These are phyloP conservation scores for Neckera pumila DNA, from an alignment of 225 moss, liverwort and hornwort species.

Conservation along the genomic window DNA sequence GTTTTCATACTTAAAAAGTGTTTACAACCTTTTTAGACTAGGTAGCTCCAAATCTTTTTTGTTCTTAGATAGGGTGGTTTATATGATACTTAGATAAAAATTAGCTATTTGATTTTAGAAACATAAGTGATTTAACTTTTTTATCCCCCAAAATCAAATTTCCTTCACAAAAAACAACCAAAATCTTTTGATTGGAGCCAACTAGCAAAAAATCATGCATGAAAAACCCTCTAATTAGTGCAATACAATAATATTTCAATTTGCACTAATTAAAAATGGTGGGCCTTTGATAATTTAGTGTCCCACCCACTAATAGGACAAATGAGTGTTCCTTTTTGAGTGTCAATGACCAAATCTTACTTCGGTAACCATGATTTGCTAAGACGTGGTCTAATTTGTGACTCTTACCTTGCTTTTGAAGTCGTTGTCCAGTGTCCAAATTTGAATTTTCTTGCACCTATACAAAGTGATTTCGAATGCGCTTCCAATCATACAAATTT, in stretches of 20 bases:
- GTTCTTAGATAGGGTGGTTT: neutral
- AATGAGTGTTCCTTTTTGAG: too few species aligned
- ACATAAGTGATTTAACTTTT: fast-evolving
- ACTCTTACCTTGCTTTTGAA: too few species aligned
- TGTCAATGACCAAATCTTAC: too few species aligned
- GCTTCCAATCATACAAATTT: too few species aligned
- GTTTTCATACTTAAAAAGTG: neutral
- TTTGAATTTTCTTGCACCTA: too few species aligned
- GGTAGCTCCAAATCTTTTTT: neutral
- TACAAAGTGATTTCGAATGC: too few species aligned
- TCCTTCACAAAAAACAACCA: neutral
- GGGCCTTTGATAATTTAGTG: too few species aligned
- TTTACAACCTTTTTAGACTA: too few species aligned
- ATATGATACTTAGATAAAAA: neutral
- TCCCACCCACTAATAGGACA: neutral
- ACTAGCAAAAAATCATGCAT: fast-evolving
- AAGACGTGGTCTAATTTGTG: too few species aligned
- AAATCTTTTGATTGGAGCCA: neutral
- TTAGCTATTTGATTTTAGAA: neutral
- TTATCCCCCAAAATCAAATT: neutral
- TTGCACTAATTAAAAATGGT: neutral
- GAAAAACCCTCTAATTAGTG: fast-evolving
- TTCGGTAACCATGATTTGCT: too few species aligned
- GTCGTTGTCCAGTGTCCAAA: too few species aligned
- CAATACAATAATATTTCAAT: neutral